Evolutionary conservation across 331 rosid species (phyloP).

Genomic region (Dryas integrifolia): DNA sequence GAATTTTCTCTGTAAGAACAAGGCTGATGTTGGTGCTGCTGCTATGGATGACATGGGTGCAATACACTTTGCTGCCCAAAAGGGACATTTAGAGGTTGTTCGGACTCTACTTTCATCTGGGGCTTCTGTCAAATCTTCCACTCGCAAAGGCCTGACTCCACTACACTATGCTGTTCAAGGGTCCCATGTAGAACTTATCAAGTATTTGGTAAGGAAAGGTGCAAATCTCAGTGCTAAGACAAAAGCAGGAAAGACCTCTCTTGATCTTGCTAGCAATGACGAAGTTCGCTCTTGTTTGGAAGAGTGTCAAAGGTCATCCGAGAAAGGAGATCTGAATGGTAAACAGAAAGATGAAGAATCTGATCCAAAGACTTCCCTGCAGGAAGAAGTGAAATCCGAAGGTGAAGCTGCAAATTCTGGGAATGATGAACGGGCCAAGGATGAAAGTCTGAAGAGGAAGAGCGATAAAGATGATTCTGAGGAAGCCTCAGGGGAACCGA

Average conservation of each 20-base stretch:
- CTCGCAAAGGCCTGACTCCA: slow-evolving; percentile 83
- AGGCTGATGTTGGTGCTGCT: slow-evolving; percentile 87
- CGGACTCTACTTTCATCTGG: slow-evolving; percentile 57
- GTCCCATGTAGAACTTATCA: slow-evolving; percentile 68
- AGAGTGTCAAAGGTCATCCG: slow-evolving; percentile 41
- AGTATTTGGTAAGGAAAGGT: slow-evolving; percentile 82
- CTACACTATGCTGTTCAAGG: slow-evolving; percentile 89
- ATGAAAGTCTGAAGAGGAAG: slow-evolving; percentile 58
- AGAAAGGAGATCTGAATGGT: slow-evolving; percentile 43
- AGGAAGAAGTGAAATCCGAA: slow-evolving; percentile 38
- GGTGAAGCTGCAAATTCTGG: slow-evolving; percentile 33
- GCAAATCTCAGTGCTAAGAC: slow-evolving; percentile 59
- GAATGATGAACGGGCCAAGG: slow-evolving; percentile 34
- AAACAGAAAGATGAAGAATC: slow-evolving; percentile 44
- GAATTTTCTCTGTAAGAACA: slow-evolving; percentile 68
- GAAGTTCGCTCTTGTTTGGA: slow-evolving; percentile 61
- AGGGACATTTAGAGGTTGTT: slow-evolving; percentile 80
- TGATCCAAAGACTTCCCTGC: slow-evolving; percentile 35
- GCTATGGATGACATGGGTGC: slow-evolving; percentile 99
- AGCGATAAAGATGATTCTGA: slow-evolving; percentile 34
- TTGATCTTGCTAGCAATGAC: slow-evolving; percentile 66
- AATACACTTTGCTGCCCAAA: slow-evolving; percentile 84
- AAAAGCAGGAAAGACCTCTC: slow-evolving; percentile 75
- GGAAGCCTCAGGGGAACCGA: slow-evolving; percentile 46
- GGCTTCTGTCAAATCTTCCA: slow-evolving; percentile 57